phyloP scores from a whole-genome alignment of 345 rosid species.

The Limnanthes douglasii region DNA sequence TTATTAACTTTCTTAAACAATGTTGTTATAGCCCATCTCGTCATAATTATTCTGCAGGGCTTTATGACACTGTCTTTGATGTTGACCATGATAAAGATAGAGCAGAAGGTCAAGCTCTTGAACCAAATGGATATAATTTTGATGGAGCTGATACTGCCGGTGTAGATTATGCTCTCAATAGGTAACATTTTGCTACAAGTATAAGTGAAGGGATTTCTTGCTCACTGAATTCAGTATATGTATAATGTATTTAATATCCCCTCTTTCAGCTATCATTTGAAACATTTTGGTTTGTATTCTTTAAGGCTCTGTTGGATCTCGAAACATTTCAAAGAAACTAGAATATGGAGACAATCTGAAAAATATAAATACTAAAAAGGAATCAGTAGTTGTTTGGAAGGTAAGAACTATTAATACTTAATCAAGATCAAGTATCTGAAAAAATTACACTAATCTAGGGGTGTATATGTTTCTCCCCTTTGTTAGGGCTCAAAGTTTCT shows the following conservation, averaged over 20 bases:
- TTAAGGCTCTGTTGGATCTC: too few species aligned
- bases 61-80: slow-evolving; percentile 82
- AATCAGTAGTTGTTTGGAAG: too few species aligned
- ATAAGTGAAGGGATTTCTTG: background rate
- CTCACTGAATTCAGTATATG: background rate
- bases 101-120: slow-evolving; percentile 65
- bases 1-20: background rate
- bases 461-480: too few species aligned
- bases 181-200: slow-evolving; percentile 23
- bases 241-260: too few species aligned
- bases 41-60: slow-evolving; percentile 32
- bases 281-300: background rate
- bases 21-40: slow-evolving; percentile 6
- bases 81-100: slow-evolving; percentile 81
- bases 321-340: too few species aligned
- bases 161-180: slow-evolving; percentile 70
- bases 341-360: too few species aligned
- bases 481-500: too few species aligned
- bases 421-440: too few species aligned
- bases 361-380: too few species aligned
- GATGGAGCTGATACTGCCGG: slow-evolving; percentile 81
- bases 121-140: slow-evolving; percentile 85
- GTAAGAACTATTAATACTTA: too few species aligned
- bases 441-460: too few species aligned
- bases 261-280: background rate